Evolutionary conservation across 2,329 filamentous ascomycete species (phyloP).

Genomic region (Aspergillus pseudoviridinutans): DNA sequence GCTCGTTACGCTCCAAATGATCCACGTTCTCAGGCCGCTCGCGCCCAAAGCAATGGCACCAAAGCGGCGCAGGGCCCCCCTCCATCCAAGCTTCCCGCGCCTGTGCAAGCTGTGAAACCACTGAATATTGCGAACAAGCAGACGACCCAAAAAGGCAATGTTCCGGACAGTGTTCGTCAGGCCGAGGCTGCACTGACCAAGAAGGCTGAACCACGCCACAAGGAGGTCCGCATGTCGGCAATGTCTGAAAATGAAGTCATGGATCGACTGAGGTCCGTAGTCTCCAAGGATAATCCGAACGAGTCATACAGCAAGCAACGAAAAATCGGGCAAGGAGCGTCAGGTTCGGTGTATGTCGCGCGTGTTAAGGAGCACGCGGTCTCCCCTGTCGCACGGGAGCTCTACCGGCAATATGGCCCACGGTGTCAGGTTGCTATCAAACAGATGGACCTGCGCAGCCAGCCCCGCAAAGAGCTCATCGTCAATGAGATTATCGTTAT

Average conservation of each 20-base stretch:
- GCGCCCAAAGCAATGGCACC: constrained; percentile 44
- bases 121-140: constrained; percentile 72
- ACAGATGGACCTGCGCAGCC: constrained; percentile 97
- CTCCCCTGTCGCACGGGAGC: constrained; percentile 73
- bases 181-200: constrained; percentile 85
- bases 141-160: constrained; percentile 39
- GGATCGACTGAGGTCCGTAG: constrained; percentile 88
- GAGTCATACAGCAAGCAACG: constrained; percentile 98
- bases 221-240: constrained; percentile 96
- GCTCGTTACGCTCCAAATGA: constrained; percentile 32
- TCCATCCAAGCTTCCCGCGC: constrained; percentile 58
- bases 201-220: constrained; percentile 71
- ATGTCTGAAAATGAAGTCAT: constrained; percentile 98
- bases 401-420: constrained; percentile 73
- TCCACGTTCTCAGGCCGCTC: constrained; percentile 37
- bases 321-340: constrained; percentile 98
- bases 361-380: constrained; percentile 85
- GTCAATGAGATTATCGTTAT: constrained; percentile 99
- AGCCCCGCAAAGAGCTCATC: constrained; percentile 95
- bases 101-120: constrained; percentile 62
- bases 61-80: constrained; percentile 43
- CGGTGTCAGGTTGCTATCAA: constrained; percentile 95
- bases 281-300: constrained; percentile 92
- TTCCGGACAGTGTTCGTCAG: constrained; percentile 71
- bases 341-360: constrained; percentile 95